A percentile compares a stretch with the other conserved stretches of the same genome.
phyloP scores from a whole-genome alignment of 116 monocot genomes.

The Posidonia oceanica region DNA sequence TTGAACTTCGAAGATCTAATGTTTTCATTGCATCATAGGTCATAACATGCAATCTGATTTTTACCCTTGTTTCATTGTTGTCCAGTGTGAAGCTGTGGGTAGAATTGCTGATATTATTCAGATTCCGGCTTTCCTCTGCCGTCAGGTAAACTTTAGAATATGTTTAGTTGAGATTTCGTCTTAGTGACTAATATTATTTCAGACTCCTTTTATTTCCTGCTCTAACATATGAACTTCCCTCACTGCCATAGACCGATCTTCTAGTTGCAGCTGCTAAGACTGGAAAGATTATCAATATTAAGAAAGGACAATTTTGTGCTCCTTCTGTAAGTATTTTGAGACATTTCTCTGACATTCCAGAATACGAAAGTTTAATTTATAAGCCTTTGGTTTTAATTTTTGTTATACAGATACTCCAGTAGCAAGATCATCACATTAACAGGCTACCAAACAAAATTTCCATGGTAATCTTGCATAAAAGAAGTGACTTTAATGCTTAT shows the following conservation, averaged over 20 bases:
- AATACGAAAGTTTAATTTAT: no score
- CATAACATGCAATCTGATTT: not conserved
- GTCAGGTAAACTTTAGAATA: slow-evolving; percentile 27
- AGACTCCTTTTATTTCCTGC: not conserved
- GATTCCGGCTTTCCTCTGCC: slow-evolving; percentile 66
- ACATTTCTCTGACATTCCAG: not conserved
- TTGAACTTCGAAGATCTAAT: no score
- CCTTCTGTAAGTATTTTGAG: slow-evolving; percentile 37
- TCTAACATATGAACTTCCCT: not conserved
- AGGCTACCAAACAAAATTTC: no score
- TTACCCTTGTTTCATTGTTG: slow-evolving; percentile 1
- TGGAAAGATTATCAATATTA: slow-evolving; percentile 64
- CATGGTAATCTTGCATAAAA: no score
- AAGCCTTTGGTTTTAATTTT: no score
- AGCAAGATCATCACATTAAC: no score
- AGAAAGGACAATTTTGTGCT: slow-evolving; percentile 79
- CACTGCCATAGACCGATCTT: slow-evolving; percentile 43
- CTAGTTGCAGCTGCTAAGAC: slow-evolving; percentile 70
- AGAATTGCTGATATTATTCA: slow-evolving; percentile 85
- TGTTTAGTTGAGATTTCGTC: not conserved
- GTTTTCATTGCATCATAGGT: no score
- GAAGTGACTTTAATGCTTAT: no score
- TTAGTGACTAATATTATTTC: not conserved
- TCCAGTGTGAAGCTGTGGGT: slow-evolving; percentile 93
- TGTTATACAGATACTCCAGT: no score